Conservation (phyloP, 73 alveolate genomes). For the Paramecium biaurelia region DNA sequence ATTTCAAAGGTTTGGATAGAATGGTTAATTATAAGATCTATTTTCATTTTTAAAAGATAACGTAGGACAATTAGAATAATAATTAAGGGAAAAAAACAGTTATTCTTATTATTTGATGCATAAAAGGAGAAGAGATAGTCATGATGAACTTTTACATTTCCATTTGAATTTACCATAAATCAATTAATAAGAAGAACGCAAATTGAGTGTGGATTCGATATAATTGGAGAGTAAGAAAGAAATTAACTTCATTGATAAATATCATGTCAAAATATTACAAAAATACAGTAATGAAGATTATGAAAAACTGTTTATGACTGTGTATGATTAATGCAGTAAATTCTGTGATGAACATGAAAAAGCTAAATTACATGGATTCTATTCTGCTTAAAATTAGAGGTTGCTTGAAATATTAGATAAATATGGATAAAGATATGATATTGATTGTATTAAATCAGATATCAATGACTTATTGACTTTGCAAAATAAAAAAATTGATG, state of each 20-base stretch:
- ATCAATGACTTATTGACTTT: constrained; percentile 16
- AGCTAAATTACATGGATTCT: not conserved
- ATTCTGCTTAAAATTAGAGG: not conserved
- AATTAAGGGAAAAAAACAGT: not conserved
- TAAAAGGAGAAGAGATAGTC: not conserved
- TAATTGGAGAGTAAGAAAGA: not conserved
- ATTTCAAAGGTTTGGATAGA: not conserved
- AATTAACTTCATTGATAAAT: constrained; percentile 8
- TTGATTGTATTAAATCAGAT: not conserved
- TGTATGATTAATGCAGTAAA: not conserved
- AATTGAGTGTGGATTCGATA: not conserved
- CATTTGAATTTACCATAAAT: not conserved
- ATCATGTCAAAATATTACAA: constrained; percentile 4
- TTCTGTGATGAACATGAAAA: constrained; percentile 32
- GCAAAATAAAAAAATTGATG: not conserved
- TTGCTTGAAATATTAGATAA: constrained; percentile 10
- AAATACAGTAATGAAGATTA: constrained; percentile 19
- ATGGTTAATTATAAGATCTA: not conserved
- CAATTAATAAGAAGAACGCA: not conserved
- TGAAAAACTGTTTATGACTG: constrained; percentile 25
- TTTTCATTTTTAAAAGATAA: not conserved
- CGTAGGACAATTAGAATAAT: not conserved
- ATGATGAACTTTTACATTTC: not conserved
- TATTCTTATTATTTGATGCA: not conserved
- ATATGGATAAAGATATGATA: constrained; percentile 35